Percentiles rank a stretch among this genome's conserved stretches.
Evolutionary conservation across 2,329 filamentous ascomycete species (phyloP).

Genomic region (Aspergillus niger): DNA sequence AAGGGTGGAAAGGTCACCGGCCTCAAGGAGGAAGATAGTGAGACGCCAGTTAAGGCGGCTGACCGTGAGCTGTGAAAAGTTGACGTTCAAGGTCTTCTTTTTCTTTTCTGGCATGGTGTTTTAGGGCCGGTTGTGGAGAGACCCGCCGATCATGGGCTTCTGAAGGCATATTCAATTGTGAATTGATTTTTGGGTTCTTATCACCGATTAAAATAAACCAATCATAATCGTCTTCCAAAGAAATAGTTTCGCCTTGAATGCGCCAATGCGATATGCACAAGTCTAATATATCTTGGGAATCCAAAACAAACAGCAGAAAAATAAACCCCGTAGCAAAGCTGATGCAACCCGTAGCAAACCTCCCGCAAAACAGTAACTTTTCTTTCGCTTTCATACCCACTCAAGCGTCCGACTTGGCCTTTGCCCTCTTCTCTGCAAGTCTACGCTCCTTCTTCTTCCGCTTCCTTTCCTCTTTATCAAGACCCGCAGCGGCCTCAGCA

Average conservation of each 20-base stretch:
- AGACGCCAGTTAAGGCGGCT: constrained; percentile 67
- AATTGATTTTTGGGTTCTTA: neutral
- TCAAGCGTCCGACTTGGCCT: constrained; percentile 32
- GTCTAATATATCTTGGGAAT: constrained; percentile 6
- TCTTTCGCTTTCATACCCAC: neutral
- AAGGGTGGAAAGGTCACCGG: constrained; percentile 58
- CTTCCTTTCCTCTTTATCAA: constrained; percentile 58
- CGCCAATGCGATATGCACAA: constrained; percentile 17
- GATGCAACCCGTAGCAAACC: constrained; percentile 3
- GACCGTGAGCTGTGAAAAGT: constrained; percentile 70
- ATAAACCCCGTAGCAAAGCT: neutral
- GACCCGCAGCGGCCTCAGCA: constrained; percentile 30
- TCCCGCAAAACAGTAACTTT: neutral
- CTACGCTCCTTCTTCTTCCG: constrained; percentile 58
- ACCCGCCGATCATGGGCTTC: neutral
- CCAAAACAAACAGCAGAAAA: constrained; percentile 3
- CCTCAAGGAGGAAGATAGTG: constrained; percentile 54
- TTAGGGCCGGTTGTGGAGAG: neutral
- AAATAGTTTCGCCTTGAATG: constrained; percentile 6
- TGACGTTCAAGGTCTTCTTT: neutral
- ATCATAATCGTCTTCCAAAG: constrained; percentile 1
- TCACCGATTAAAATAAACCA: constrained; percentile 21
- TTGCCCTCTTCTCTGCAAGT: constrained; percentile 47
- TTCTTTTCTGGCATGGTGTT: constrained; percentile 11
- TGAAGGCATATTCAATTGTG: neutral